Base-by-base conservation (phyloP, 768 basidiomycete genomes). In the Albatrellus ellisii region DNA sequence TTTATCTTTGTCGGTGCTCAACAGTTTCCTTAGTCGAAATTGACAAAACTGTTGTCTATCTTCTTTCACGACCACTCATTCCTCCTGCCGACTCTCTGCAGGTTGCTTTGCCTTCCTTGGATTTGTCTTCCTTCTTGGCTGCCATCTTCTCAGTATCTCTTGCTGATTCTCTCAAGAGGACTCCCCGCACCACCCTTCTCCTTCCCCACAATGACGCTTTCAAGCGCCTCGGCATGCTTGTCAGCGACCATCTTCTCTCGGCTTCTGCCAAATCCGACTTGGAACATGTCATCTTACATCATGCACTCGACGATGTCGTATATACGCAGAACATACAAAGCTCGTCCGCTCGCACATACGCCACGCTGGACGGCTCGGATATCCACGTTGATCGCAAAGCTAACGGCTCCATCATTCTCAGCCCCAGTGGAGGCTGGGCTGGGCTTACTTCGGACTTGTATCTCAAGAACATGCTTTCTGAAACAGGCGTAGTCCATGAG, bases 151-250 rank as follows among this genome's bases (percentile, higher is more conserved):
- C 94, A 2, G 82, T 89, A 9, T 75, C 74, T 9, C 72, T 97
- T 36, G 85, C 87, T 7, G 77, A 85, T 25, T 67, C 62, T 17
- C 62, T 89, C 44, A 69, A 75, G 54, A 66, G 54, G 17, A 72
- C 71, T 18, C 79, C 85, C 4, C 74, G 73, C 6, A 79, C 81
- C 0, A 82, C 91, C 2, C 72, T 90, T 44, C 72, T 99, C 29
- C 77, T 95, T 26, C 95, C 95, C 7, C 77, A 73, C 34, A 99
- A 99, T 54, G 57, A 63, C n/a, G 95, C 90, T 0, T 99, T 95
- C 65, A 73, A 77, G 47, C 72, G 78, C 6, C 72, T 98, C 5
- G 95, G 95, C 4, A 53, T 69, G 41, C 72, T 99, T 33, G 81
- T 88, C 47, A 90, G 86, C 62, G 73, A 72, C 12, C 89, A 97